Evolutionary conservation across 192 early-diverging fungal genomes (phyloP).

Genomic region (Coemansia aciculifera): DNA sequence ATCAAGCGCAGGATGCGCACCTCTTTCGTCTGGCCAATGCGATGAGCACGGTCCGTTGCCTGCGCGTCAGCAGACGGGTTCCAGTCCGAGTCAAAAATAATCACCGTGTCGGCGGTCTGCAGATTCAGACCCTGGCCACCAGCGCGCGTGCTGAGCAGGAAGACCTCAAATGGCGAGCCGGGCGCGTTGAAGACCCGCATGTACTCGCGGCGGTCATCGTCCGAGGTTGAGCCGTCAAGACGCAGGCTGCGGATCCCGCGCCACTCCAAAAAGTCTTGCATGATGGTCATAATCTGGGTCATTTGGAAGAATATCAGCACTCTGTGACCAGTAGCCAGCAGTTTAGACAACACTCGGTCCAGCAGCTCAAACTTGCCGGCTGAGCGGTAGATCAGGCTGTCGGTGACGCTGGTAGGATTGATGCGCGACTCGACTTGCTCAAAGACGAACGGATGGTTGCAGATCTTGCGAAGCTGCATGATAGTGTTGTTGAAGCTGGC

Average conservation of each 20-base stretch:
- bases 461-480: constrained; percentile 98
- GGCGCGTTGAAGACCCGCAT: constrained; percentile 81
- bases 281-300: constrained; percentile 93
- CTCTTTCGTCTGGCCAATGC: constrained; percentile 98
- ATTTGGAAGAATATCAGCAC: constrained; percentile 82
- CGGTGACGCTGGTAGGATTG: constrained; percentile 69
- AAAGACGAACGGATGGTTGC: constrained; percentile 98
- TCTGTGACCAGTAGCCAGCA: constrained; percentile 75
- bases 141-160: constrained; percentile 92
- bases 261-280: constrained; percentile 90
- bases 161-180: constrained; percentile 80
- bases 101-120: constrained; percentile 96
- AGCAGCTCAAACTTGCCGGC: constrained; percentile 97
- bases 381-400: constrained; percentile 76
- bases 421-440: constrained; percentile 84
- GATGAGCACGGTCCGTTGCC: constrained; percentile 99
- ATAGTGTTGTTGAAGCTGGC: constrained; percentile 87
- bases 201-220: constrained; percentile 80
- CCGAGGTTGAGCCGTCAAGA: constrained; percentile 89
- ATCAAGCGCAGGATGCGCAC: constrained; percentile 93
- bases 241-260: constrained; percentile 75
- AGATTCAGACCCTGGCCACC: constrained; percentile 96
- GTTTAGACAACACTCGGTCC: constrained; percentile 93
- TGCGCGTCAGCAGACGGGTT: constrained; percentile 98
- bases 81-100: constrained; percentile 99